Evolutionary conservation across 2,329 filamentous ascomycete genomes (phyloP).

Genomic region (Truncatella angustata): DNA sequence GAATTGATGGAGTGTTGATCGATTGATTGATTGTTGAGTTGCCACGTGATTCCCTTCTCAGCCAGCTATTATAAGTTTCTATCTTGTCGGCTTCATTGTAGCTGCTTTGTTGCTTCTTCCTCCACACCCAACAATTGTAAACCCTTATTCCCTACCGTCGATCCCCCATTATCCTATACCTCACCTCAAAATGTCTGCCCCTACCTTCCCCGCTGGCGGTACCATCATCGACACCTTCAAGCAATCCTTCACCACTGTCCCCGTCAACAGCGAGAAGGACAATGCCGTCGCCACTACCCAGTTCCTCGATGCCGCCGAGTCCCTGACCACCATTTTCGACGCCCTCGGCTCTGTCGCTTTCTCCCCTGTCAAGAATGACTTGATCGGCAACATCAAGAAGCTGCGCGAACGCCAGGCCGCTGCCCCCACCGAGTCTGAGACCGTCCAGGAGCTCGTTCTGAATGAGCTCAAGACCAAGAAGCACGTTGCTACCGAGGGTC

Average conservation of each 20-base stretch:
- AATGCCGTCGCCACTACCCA: constrained; percentile 79
- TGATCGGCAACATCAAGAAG: constrained; percentile 96
- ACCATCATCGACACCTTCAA: constrained; percentile 87
- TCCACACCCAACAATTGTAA: background rate
- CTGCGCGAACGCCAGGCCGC: constrained; percentile 78
- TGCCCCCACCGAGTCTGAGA: constrained; percentile 75
- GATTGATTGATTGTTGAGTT: background rate
- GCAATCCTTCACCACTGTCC: constrained; percentile 80
- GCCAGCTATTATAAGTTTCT: background rate
- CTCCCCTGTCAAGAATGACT: constrained; percentile 85
- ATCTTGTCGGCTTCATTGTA: too few species aligned
- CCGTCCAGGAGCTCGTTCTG: constrained; percentile 77
- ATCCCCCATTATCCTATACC: background rate
- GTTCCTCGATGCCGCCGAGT: constrained; percentile 90
- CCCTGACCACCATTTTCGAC: constrained; percentile 81
- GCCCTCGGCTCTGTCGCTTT: constrained; percentile 73
- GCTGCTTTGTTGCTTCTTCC: background rate
- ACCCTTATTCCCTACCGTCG: constrained; percentile 3
- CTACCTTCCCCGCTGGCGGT: constrained; percentile 57
- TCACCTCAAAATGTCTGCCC: constrained; percentile 45
- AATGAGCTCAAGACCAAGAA: constrained; percentile 91
- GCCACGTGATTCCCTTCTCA: background rate
- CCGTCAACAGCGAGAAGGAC: constrained; percentile 68
- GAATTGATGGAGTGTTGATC: too few species aligned
- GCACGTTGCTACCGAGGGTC: constrained; percentile 82